Conservation (phyloP, 2,329 filamentous ascomycete genomes). For the Pezicula radicicola region DNA sequence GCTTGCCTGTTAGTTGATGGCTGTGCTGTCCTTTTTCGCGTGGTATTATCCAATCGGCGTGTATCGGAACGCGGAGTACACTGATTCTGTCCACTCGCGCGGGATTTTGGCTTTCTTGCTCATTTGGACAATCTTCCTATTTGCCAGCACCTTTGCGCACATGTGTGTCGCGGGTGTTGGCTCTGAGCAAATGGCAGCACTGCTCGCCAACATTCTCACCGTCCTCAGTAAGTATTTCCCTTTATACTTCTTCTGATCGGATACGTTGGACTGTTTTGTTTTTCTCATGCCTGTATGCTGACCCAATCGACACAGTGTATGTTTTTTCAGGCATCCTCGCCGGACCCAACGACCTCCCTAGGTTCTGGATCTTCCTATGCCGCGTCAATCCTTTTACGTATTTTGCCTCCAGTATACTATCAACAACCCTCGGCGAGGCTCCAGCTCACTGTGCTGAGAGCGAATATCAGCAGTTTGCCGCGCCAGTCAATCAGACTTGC, state of each 20-base stretch:
- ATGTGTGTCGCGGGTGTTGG: slow-evolving; percentile 74
- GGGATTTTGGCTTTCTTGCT: slow-evolving; percentile 77
- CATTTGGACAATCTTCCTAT: slow-evolving; percentile 70
- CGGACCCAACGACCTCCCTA: slow-evolving; percentile 46
- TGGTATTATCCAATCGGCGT: slow-evolving; percentile 86
- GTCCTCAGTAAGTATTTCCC: slow-evolving; percentile 38
- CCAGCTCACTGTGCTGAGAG: slow-evolving; percentile 62
- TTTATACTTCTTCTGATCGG: too few relatives aligned
- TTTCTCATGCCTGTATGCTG: too few relatives aligned
- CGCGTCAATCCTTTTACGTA: slow-evolving; percentile 79
- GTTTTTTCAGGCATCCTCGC: slow-evolving; percentile 62
- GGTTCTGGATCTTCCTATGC: slow-evolving; percentile 84
- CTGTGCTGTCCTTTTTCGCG: slow-evolving; percentile 68
- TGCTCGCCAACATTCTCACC: slow-evolving; percentile 73
- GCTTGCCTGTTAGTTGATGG: slow-evolving; percentile 46
- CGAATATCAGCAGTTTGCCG: slow-evolving; percentile 63
- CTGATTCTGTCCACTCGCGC: slow-evolving; percentile 60
- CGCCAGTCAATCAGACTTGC: slow-evolving; percentile 58
- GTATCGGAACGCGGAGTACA: slow-evolving; percentile 63
- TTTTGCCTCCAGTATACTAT: slow-evolving; percentile 67
- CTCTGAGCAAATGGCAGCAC: slow-evolving; percentile 69
- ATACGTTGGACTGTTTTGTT: too few relatives aligned
- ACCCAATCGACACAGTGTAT: too few relatives aligned
- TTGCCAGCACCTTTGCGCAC: slow-evolving; percentile 75
- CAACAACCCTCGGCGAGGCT: slow-evolving; percentile 65